phyloP scores from a whole-genome alignment of 257 asterid species.

The Jacaranda copaia region DNA sequence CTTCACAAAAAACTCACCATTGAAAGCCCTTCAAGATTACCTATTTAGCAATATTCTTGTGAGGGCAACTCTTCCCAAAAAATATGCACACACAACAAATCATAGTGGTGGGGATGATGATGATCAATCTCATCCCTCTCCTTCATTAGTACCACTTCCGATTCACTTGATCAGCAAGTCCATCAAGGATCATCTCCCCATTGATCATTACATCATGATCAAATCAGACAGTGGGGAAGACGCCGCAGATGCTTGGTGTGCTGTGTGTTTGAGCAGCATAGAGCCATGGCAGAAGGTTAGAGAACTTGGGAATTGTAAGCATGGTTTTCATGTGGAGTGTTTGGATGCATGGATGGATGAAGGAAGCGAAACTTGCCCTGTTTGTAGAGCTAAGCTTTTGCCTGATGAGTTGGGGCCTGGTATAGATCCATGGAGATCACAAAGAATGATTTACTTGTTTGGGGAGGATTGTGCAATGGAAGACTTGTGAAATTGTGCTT shows the following conservation, averaged over 20 bases:
- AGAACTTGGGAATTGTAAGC: conserved; percentile 38
- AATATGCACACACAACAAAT: not conserved
- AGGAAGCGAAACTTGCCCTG: conserved; percentile 37
- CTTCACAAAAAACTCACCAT: not conserved
- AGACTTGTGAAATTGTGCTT: not conserved
- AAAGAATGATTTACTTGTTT: conserved; percentile 45
- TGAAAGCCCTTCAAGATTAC: conserved; percentile 17
- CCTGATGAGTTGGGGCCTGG: conserved; percentile 20
- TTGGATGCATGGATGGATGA: conserved; percentile 37
- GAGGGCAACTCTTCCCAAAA: not conserved
- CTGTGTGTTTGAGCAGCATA: conserved; percentile 39
- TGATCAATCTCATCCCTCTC: not conserved
- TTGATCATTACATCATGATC: not conserved
- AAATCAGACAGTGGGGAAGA: not conserved
- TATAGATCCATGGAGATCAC: conserved; percentile 44
- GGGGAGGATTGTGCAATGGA: conserved; percentile 36
- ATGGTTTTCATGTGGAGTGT: conserved; percentile 40
- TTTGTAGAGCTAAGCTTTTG: conserved; percentile 30
- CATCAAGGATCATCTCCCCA: conserved; percentile 23
- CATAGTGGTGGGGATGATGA: not conserved
- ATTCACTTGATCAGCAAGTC: conserved; percentile 2
- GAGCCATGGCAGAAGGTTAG: conserved; percentile 34
- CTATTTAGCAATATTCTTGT: not conserved
- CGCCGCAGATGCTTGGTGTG: not conserved
- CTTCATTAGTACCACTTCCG: conserved; percentile 36